Conservation (phyloP, 1,284 basidiomycete species). For the Marasmius oreades region DNA sequence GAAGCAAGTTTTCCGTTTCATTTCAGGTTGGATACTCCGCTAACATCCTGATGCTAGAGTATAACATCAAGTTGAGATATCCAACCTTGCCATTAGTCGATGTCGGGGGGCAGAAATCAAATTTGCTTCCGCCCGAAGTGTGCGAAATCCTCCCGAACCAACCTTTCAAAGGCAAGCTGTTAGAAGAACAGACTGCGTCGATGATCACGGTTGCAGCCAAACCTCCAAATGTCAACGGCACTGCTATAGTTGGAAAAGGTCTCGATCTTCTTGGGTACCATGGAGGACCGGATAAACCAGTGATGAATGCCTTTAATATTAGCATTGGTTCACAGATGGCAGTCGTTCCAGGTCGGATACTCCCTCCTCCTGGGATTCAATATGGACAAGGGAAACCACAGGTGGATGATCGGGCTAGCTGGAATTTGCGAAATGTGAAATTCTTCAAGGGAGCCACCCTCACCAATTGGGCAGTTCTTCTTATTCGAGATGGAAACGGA, state of each 20-base stretch:
- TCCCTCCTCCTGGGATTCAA: slow-evolving; percentile 53
- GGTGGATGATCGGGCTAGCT: slow-evolving; percentile 61
- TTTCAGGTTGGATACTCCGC: no score
- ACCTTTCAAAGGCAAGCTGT: slow-evolving; percentile 66
- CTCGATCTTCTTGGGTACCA: slow-evolving; percentile 60
- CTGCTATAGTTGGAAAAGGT: slow-evolving; percentile 53
- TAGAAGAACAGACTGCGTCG: slow-evolving; percentile 58
- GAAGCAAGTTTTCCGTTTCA: slow-evolving; percentile 39
- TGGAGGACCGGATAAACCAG: slow-evolving; percentile 26
- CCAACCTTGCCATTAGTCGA: slow-evolving; percentile 61
- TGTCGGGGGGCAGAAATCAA: slow-evolving; percentile 51
- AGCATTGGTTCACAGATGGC: slow-evolving; percentile 63
- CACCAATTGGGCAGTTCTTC: slow-evolving; percentile 58
- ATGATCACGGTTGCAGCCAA: slow-evolving; percentile 71
- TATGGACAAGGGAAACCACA: slow-evolving; percentile 46
- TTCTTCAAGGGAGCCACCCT: slow-evolving; percentile 54
- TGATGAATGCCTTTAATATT: slow-evolving; percentile 54
- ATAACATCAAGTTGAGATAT: slow-evolving; percentile 43
- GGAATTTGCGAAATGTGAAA: slow-evolving; percentile 64
- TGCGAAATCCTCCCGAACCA: slow-evolving; percentile 70
- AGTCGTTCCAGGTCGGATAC: slow-evolving; percentile 67
- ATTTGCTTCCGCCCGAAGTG: slow-evolving; percentile 62
- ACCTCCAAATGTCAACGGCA: slow-evolving; percentile 63
- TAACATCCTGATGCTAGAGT: slow-evolving; percentile 40
- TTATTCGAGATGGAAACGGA: slow-evolving; percentile 53